Evolutionary conservation across 495 filamentous ascomycete species (phyloP), one percentile per base, ranked within the genome.

Genomic region (Alectoria sarmentosa): DNA sequence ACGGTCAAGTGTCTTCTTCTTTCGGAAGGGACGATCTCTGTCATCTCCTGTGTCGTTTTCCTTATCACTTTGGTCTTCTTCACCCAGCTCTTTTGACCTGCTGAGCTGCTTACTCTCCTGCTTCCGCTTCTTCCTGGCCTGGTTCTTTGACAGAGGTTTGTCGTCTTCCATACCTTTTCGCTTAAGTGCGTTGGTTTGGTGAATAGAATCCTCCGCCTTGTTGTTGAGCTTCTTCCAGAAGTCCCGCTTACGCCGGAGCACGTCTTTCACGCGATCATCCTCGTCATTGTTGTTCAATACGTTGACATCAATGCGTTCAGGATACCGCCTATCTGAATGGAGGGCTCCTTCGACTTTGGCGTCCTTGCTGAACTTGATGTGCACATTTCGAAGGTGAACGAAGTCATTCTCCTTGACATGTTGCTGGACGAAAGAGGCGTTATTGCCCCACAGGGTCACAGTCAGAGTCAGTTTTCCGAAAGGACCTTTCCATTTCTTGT

Each of bases 401-500:
- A 90, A 84, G 30, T 84, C 73, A 3, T 82, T 83, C 41, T 78
- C 76, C 4, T 79, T 76, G 42, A 95, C 75, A 13, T 85, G 72
- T 1, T 76, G 67, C n/a, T 77, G 78, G 17, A 84, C 79, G 69
- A 76, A 84, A 9, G 65, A 60, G 3, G 87, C 84, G 73, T 97
- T 90, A 0, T 83, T 82, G 56, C 87, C 84, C 74, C 80, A 96
- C 17, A 90, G 76, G 10, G 86, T 88, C 37, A 96, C 73, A 65
- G 87, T 86, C 26, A 98, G 75, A 6, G 86, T 84, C 71, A 86
- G 76, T 70, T 87, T 85, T 30, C 92, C 93, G 65, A 80, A 88
- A 0, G 92, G 92, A 0, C 93, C 93, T 2, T 79, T 77, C 90
- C 91, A 96, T n/a, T 78, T 73, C 4, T 69, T 76, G 28, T 68